Percentiles rank a stretch among this genome's conserved stretches.
phyloP scores from a whole-genome alignment of 2,329 filamentous ascomycete genomes.

The Fusarium longipes region DNA sequence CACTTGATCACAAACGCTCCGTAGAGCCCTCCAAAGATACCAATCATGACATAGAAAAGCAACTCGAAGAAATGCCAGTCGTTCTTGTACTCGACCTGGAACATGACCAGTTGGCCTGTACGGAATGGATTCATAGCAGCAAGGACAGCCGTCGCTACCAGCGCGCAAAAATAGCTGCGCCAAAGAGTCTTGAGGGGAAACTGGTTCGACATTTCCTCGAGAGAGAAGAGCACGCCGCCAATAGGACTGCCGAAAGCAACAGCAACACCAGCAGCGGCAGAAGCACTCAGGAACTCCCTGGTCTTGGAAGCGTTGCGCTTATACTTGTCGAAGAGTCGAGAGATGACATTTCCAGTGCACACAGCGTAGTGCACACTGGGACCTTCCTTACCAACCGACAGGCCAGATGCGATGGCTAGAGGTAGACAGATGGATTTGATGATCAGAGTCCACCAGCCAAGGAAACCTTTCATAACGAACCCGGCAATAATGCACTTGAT shows the following conservation, averaged over 20 bases:
- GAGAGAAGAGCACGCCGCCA: conserved; percentile 92
- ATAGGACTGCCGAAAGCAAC: conserved; percentile 98
- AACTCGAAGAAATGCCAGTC: conserved; percentile 98
- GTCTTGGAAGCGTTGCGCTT: conserved; percentile 92
- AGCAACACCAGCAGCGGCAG: conserved; percentile 92
- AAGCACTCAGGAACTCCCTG: conserved; percentile 92
- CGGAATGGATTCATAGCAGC: conserved; percentile 98
- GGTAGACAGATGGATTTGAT: conserved; percentile 96
- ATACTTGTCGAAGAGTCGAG: conserved; percentile 92
- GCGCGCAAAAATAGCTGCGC: conserved; percentile 96
- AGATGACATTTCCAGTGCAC: conserved; percentile 96
- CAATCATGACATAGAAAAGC: conserved; percentile 90
- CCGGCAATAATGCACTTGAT: conserved; percentile 99
- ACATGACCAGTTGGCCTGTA: conserved; percentile 98
- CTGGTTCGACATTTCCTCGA: conserved; percentile 97
- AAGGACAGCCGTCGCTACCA: conserved; percentile 92
- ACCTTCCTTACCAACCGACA: conserved; percentile 96
- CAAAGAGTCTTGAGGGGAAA: conserved; percentile 98
- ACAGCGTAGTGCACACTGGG: conserved; percentile 99
- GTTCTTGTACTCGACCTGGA: conserved; percentile 94
- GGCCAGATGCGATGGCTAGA: conserved; percentile 89
- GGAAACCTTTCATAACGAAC: conserved; percentile 98
- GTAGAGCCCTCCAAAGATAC: conserved; percentile 93
- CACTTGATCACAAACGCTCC: conserved; percentile 98
- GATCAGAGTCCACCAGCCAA: conserved; percentile 88